Base-by-base conservation (phyloP, 495 filamentous ascomycete species). In the Penicillium fimorum region DNA sequence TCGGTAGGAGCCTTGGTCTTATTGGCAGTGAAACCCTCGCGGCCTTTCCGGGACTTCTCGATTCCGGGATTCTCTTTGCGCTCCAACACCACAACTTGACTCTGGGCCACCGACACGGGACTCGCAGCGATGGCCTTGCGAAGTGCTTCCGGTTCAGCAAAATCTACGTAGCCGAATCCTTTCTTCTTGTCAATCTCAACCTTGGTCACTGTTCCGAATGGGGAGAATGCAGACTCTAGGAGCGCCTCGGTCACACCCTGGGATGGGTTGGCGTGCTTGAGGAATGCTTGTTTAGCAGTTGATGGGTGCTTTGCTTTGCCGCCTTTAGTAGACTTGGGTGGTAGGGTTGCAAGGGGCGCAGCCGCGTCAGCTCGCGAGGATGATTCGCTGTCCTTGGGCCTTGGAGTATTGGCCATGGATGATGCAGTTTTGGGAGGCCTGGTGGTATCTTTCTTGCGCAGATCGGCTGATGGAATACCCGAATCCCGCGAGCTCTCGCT, bases 141-240 rank as follows among this genome's bases (percentile, higher is more conserved):
- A 22, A 96, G 75, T 8, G 80, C 80, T 17, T 87, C 82, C 3
- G 84, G 79, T 24, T 87, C 83, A 4, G 79, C 82, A 69, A 96
- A 96, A 54, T 94, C 89, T 35, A 92, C 85, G 59, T 96, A 96
- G 10, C 90, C 92, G 62, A 95, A 95, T 2, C 91, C 92, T 70
- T 96, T 96, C 65, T 91, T 86, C 70, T 89, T 89, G 63, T 96
- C 91, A 43, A 97, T 93, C 62, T 96, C 92, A 2, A 94, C 89
- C 57, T 83, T 87, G 3, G 80, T 79, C 32, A 96, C 81, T 7
- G 82, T 60, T 17, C 92, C 92, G 57, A 88, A 93, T 1, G 71
- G 66, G 35, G 82, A 71, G 65, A 97, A 84, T 8, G 89, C 85
- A 57, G 85, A 79, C 56, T 86, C 82, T 5, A 97, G 80, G 0